Conservation (phyloP, 805 yeast genomes). For the Candida sanyiensis region DNA sequence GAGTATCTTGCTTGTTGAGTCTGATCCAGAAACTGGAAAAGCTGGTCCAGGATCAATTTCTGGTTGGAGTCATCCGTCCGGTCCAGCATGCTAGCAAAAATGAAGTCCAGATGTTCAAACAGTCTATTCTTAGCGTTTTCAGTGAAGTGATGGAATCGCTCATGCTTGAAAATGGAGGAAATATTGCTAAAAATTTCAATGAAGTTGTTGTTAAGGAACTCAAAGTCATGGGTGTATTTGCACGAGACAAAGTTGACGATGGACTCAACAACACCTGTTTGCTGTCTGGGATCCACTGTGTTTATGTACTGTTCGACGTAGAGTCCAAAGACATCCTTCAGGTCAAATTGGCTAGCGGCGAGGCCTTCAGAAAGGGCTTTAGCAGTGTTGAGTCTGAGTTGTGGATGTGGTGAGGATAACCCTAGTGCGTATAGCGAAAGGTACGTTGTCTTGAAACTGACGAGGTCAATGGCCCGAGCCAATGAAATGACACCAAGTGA, state of each 20-base stretch:
- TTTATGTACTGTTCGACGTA: constrained; percentile 23
- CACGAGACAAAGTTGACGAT: constrained; percentile 30
- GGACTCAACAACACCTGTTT: constrained; percentile 32
- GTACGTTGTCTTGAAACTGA: constrained; percentile 21
- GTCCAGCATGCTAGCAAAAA: constrained; percentile 22
- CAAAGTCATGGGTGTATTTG: constrained; percentile 23
- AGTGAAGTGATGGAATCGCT: constrained; percentile 18
- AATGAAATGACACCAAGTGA: constrained; percentile 21
- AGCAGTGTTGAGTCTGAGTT: constrained; percentile 27
- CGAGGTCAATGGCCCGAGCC: constrained; percentile 27
- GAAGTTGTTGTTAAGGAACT: constrained; percentile 26
- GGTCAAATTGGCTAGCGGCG: constrained; percentile 14
- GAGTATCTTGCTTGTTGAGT: constrained; percentile 2
- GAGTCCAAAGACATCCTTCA: constrained; percentile 18
- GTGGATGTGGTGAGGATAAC: constrained; percentile 9
- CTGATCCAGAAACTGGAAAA: constrained; percentile 12
- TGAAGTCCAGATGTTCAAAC: constrained; percentile 19
- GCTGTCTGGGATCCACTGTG: constrained; percentile 21
- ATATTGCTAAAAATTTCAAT: constrained; percentile 23
- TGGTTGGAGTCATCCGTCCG: constrained; percentile 32
- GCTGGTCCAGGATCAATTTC: constrained; percentile 26
- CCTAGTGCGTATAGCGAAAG: constrained; percentile 16
- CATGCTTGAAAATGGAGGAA: constrained; percentile 25
- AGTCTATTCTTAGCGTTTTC: constrained; percentile 17
- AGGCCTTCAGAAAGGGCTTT: constrained; percentile 32